A percentile compares a stretch with the other conserved stretches of the same genome.
Evolutionary conservation across 192 early-diverging fungal species (phyloP).

Genomic region (Haplosporangium gracile): DNA sequence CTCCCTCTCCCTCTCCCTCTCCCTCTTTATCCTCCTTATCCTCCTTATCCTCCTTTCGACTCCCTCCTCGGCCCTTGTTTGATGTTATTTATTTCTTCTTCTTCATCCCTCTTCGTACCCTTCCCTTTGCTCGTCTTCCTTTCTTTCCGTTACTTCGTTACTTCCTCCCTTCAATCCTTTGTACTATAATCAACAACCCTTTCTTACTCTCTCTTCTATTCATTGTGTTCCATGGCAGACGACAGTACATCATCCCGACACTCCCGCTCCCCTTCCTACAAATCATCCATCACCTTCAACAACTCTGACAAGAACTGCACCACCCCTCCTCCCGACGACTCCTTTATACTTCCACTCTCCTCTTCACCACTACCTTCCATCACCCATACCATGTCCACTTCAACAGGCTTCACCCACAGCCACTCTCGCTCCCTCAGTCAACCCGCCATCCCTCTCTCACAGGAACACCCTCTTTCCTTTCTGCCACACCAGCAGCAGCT

Average conservation of each 20-base stretch:
- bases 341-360: neutral
- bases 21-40: neutral
- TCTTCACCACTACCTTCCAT: constrained; percentile 6
- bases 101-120: neutral
- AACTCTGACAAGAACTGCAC: neutral
- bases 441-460: constrained; percentile 5
- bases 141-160: neutral
- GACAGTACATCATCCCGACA: neutral
- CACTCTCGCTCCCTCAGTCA: constrained; percentile 19
- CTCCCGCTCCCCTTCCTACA: neutral
- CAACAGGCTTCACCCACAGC: neutral
- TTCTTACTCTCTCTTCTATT: neutral
- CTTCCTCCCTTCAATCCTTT: neutral
- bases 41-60: neutral
- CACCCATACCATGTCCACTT: neutral
- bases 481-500: constrained; percentile 11
- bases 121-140: neutral
- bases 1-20: neutral
- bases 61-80: neutral
- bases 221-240: neutral
- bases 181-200: neutral
- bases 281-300: constrained; percentile 9
- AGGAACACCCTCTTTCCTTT: constrained; percentile 14
- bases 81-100: neutral
- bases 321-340: neutral